These are phyloP conservation scores for Verticillium isaacii DNA, from an alignment of 2,329 filamentous ascomycete genomes.

Conservation along the genomic window DNA sequence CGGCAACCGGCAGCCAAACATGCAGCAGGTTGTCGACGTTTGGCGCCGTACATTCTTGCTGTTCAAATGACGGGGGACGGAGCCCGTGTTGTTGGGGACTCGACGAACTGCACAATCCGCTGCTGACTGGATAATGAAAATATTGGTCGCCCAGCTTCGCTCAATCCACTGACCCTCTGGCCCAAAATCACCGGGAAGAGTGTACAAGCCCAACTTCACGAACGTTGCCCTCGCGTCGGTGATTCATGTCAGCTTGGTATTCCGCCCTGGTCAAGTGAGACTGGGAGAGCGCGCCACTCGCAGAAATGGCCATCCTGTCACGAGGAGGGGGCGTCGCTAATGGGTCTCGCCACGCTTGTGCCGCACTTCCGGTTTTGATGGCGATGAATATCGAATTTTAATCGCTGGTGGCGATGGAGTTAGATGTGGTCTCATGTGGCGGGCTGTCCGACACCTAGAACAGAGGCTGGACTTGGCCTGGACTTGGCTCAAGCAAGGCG, in stretches of 20 bases:
- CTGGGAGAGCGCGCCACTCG: too few species aligned
- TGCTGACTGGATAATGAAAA: too few species aligned
- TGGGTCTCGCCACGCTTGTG: background rate
- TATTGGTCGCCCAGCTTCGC: too few species aligned
- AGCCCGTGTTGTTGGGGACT: too few species aligned
- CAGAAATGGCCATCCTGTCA: background rate
- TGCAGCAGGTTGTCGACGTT: too few species aligned
- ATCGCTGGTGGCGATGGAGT: background rate
- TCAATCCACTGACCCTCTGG: too few species aligned
- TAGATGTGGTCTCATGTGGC: background rate
- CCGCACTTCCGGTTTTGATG: background rate
- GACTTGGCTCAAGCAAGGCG: background rate
- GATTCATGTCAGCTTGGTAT: background rate
- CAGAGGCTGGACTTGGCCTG: background rate
- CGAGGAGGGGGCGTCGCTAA: background rate
- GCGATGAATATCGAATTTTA: background rate
- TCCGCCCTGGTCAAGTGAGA: background rate
- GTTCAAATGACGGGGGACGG: too few species aligned
- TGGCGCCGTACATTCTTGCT: too few species aligned
- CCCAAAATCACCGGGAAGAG: too few species aligned
- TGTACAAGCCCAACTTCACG: background rate
- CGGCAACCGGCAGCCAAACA: background rate
- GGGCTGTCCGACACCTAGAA: background rate
- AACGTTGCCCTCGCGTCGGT: background rate
- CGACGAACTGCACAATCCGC: too few species aligned